Percentiles rank a stretch among this genome's conserved stretches.
phyloP scores from a whole-genome alignment of 495 filamentous ascomycete genomes.

The Penicillium macrosclerotiorum region DNA sequence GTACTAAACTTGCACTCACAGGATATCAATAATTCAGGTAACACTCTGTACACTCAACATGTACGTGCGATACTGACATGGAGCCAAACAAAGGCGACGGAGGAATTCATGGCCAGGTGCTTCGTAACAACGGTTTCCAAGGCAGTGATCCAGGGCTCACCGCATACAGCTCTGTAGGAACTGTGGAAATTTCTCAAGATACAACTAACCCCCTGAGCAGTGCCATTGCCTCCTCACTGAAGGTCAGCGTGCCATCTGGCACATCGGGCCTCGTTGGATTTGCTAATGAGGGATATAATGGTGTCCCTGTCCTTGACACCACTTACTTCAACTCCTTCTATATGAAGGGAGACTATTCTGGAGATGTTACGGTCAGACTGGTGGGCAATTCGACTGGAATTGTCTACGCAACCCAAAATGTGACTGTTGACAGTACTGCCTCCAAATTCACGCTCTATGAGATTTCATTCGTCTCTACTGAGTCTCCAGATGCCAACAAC shows the following conservation, averaged over 20 bases:
- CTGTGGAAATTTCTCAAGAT: conserved; percentile 48
- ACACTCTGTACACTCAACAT: too few species aligned
- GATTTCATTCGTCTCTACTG: too few species aligned
- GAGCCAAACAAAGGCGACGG: too few species aligned
- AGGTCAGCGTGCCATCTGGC: background rate
- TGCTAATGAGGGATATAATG: background rate
- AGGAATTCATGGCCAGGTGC: background rate
- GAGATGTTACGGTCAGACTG: background rate
- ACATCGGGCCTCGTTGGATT: background rate
- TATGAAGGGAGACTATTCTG: background rate
- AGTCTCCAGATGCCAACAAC: too few species aligned
- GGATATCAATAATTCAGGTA: background rate
- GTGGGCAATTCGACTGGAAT: background rate
- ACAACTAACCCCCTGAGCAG: conserved; percentile 46
- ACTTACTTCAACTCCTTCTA: background rate
- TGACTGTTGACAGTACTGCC: background rate
- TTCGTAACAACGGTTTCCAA: background rate
- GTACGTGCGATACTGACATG: too few species aligned
- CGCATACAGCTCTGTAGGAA: conserved; percentile 51
- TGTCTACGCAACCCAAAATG: background rate
- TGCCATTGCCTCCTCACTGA: background rate
- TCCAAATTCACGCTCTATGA: too few species aligned
- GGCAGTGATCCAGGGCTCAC: conserved; percentile 42
- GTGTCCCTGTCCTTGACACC: background rate
- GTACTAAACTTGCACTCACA: too few species aligned